Evolutionary conservation across 2,329 filamentous ascomycete genomes (phyloP), one percentile per base, ranked within the genome.

Genomic region (Colletotrichum endophyticum): DNA sequence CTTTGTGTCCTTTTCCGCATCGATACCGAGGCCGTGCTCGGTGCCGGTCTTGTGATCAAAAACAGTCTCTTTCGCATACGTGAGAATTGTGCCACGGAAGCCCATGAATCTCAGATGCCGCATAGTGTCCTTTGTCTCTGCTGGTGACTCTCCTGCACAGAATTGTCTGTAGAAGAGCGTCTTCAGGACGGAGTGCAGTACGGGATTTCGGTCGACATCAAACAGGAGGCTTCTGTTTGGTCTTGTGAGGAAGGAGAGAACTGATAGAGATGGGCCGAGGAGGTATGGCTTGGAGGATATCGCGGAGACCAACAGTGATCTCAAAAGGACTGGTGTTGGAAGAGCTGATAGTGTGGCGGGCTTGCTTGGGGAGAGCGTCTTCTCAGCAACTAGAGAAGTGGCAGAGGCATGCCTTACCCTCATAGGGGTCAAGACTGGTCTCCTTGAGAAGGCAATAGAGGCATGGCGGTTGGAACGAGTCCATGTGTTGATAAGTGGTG

Each of bases 81-180:
- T 93, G 59, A 98, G 89, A 71, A 98, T 96, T 6, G 98, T 94
- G 19, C 96, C 96, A 25, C 91, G 91, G 82, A 95, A 98, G 2
- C 96, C 96, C 66, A 96, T 92, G 44, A 88, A 84, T 83, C 95
- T 95, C 12, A 98, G 87, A 3, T 89, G 87, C 2, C 88, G 82
- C 36, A 95, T 91, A 0, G 94, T 96, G 34, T 83, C 85, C 57
- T 88, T 87, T 2, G 98, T 94, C 84, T 98, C 95, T 2, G 83
- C 81, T 1, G 90, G 88, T 66, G 91, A 94, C 85, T 96, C 94
- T 32, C 96, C 96, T 0, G 95, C 95, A 84, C 96, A 98, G 85
- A 98, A 98, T 81, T 98, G 96, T 34, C 92, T 92, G 83, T 98
- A 98, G 81, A 98, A 96, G 0, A 95, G 96, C 82, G 93, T 91